phyloP scores from a whole-genome alignment of 768 basidiomycete species.

The Leucocoprinus leucothites region DNA sequence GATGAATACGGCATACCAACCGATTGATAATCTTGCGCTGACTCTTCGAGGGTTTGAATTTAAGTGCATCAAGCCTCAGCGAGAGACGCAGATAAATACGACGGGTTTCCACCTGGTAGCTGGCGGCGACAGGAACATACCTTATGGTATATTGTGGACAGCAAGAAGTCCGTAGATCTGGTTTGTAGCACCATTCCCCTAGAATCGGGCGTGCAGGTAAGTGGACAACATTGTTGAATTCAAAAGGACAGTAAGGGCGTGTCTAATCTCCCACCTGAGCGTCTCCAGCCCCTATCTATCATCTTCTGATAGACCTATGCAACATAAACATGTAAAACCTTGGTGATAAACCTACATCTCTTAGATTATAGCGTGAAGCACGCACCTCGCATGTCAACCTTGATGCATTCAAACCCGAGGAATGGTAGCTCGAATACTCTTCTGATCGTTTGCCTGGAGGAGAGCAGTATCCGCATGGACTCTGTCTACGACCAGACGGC shows the following conservation, averaged over 20 bases:
- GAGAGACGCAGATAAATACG: background rate
- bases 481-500: slow-evolving; percentile 30
- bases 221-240: background rate
- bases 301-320: slow-evolving; percentile 72
- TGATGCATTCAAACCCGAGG: slow-evolving; percentile 46
- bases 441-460: slow-evolving; percentile 47
- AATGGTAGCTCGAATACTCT: slow-evolving; percentile 38
- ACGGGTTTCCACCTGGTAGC: background rate
- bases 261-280: slow-evolving; percentile 48
- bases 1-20: slow-evolving; percentile 29
- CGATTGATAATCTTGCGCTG: slow-evolving; percentile 75
- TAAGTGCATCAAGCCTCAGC: slow-evolving; percentile 60
- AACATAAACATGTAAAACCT: background rate
- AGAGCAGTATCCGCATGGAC: slow-evolving; percentile 69
- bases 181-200: slow-evolving; percentile 82
- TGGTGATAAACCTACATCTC: background rate
- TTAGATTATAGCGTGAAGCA: background rate
- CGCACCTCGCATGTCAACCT: slow-evolving; percentile 54
- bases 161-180: slow-evolving; percentile 76
- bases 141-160: slow-evolving; percentile 96
- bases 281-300: slow-evolving; percentile 84
- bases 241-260: background rate
- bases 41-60: slow-evolving; percentile 68
- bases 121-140: slow-evolving; percentile 30
- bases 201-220: background rate